These are phyloP conservation scores for Chalaropsis ovoidea DNA, from an alignment of 2,329 filamentous ascomycete genomes.

Conservation along the genomic window DNA sequence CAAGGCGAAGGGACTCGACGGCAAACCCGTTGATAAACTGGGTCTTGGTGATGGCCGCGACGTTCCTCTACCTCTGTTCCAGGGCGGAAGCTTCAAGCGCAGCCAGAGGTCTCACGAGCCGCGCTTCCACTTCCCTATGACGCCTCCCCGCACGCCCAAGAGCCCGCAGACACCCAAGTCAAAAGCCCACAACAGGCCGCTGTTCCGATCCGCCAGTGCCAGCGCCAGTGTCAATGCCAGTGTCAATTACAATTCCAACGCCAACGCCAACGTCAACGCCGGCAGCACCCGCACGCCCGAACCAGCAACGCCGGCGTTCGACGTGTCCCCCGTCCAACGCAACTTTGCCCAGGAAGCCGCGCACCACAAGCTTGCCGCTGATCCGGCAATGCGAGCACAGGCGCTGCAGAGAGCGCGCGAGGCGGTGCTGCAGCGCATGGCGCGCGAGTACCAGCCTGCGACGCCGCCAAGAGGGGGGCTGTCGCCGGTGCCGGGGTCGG, in stretches of 20 bases:
- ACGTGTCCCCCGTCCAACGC: conserved; percentile 49
- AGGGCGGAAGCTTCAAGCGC: neutral
- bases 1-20: neutral
- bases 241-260: no score
- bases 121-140: conserved; percentile 9
- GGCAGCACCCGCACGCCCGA: neutral
- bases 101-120: conserved; percentile 11
- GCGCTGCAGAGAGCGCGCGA: conserved; percentile 51
- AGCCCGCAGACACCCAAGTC: conserved; percentile 3
- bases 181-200: neutral
- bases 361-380: conserved; percentile 47
- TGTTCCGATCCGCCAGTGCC: neutral
- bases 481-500: no score
- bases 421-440: conserved; percentile 50
- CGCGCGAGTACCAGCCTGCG: conserved; percentile 37
- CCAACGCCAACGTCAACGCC: neutral
- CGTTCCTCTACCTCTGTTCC: conserved; percentile 1
- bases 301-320: conserved; percentile 32
- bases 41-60: neutral
- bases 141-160: conserved; percentile 10
- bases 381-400: conserved; percentile 44
- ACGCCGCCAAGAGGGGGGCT: neutral
- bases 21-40: neutral
- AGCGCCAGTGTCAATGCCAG: no score
- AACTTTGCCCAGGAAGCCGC: conserved; percentile 47